Conservation (phyloP, 331 rosid species). For the Prunus yedoensis region DNA sequence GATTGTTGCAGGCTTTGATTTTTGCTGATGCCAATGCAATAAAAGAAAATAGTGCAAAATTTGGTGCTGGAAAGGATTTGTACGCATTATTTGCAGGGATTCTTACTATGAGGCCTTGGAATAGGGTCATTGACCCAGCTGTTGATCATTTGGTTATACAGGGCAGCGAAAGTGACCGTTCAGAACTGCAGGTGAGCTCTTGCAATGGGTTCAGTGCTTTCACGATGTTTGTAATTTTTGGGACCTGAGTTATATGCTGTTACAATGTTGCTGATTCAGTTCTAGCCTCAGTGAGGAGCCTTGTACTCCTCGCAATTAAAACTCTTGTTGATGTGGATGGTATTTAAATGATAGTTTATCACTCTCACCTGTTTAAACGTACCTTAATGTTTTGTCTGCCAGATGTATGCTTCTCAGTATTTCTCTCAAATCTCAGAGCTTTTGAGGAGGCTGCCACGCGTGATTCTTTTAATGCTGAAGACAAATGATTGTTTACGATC, state of each 20-base stretch:
- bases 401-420: slow-evolving; percentile 96
- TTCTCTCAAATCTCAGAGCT: slow-evolving; percentile 90
- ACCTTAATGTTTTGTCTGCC: slow-evolving; percentile 30
- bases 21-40: slow-evolving; percentile 81
- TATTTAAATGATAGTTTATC: not conserved
- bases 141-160: slow-evolving; percentile 84
- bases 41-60: slow-evolving; percentile 80
- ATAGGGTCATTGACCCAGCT: slow-evolving; percentile 73
- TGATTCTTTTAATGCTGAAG: slow-evolving; percentile 90
- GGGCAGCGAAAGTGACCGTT: slow-evolving; percentile 66
- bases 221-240: not conserved
- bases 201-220: not conserved
- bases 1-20: slow-evolving; percentile 53
- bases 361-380: slow-evolving; percentile 6
- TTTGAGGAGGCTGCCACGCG: slow-evolving; percentile 86
- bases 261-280: not conserved
- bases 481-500: slow-evolving; percentile 95
- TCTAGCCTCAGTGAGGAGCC: not conserved
- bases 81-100: slow-evolving; percentile 91
- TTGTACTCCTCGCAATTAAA: not conserved
- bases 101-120: slow-evolving; percentile 98
- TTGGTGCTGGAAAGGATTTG: slow-evolving; percentile 97
- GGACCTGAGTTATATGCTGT: not conserved
- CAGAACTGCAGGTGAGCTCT: slow-evolving; percentile 83
- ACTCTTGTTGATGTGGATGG: slow-evolving; percentile 14